Conservation (phyloP, 176 grass and related monocot species). For the maize (Zea mays) region DNA sequence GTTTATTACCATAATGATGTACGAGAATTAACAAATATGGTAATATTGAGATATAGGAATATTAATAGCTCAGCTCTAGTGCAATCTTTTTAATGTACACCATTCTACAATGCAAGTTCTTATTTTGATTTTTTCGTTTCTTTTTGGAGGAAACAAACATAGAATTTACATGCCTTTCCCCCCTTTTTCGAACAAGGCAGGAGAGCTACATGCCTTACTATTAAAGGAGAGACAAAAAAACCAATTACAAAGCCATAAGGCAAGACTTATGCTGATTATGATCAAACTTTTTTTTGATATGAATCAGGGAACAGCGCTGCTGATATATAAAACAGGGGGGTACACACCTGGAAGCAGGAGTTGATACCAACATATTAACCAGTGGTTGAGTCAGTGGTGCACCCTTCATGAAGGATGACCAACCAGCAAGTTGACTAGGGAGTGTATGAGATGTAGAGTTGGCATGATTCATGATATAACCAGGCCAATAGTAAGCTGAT, state of each 20-base stretch:
- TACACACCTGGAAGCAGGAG: slow-evolving; percentile 92
- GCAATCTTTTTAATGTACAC: neutral
- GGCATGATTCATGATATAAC: slow-evolving; percentile 67
- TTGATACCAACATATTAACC: slow-evolving; percentile 63
- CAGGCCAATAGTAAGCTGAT: slow-evolving; percentile 85
- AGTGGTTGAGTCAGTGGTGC: slow-evolving; percentile 66
- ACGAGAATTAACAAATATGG: slow-evolving; percentile 37
- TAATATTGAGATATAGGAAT: slow-evolving; percentile 19
- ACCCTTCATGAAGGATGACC: slow-evolving; percentile 89
- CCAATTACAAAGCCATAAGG: neutral
- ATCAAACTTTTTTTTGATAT: neutral
- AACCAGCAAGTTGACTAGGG: slow-evolving; percentile 72
- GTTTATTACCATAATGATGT: slow-evolving; percentile 42
- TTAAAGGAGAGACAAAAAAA: neutral
- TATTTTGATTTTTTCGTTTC: slow-evolving; percentile 12
- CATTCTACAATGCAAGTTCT: slow-evolving; percentile 11
- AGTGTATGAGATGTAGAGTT: slow-evolving; percentile 60
- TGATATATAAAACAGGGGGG: neutral
- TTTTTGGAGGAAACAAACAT: slow-evolving; percentile 21
- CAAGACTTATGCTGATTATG: neutral
- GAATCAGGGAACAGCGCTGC: neutral
- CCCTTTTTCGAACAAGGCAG: neutral
- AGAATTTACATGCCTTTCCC: neutral
- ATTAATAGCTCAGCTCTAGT: slow-evolving; percentile 13
- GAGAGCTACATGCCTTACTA: neutral